Percentiles rank a stretch among this genome's conserved stretches.
Evolutionary conservation across 106 monocot species (phyloP).

Genomic region (Acorus gramineus): DNA sequence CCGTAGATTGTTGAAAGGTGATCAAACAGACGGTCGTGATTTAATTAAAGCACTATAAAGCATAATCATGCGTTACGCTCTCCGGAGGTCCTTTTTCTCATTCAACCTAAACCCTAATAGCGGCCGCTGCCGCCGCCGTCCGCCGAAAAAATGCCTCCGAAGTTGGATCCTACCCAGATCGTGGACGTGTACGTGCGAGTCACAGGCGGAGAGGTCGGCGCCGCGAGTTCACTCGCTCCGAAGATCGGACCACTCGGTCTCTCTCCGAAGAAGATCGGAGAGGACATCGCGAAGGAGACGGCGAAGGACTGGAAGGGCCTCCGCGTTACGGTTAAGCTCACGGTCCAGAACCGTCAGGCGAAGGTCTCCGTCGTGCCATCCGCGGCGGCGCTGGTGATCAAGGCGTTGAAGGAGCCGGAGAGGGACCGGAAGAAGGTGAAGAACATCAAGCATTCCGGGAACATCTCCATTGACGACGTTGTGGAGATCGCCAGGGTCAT

Average conservation of each 20-base stretch:
- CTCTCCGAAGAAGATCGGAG: slow-evolving; percentile 38
- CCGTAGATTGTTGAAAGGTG: no score
- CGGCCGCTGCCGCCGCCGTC: no score
- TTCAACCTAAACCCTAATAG: no score
- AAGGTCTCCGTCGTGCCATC: slow-evolving; percentile 40
- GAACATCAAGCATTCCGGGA: slow-evolving; percentile 31
- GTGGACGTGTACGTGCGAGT: slow-evolving; percentile 21
- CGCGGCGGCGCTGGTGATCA: slow-evolving; percentile 37
- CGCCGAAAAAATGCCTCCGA: slow-evolving; percentile 27
- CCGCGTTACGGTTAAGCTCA: slow-evolving; percentile 38
- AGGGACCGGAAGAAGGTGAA: slow-evolving; percentile 24
- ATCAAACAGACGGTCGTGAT: no score
- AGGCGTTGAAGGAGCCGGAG: slow-evolving; percentile 42
- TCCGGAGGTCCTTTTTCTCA: no score
- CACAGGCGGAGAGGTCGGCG: slow-evolving; percentile 25
- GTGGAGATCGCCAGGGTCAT: slow-evolving; percentile 14
- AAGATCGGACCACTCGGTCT: slow-evolving; percentile 24
- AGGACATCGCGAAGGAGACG: slow-evolving; percentile 44
- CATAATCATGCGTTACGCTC: no score
- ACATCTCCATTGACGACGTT: slow-evolving; percentile 17
- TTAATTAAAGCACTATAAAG: no score
- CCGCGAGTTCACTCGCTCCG: slow-evolving; percentile 13
- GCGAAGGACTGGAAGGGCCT: slow-evolving; percentile 45
- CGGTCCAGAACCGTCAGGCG: slow-evolving; percentile 40
- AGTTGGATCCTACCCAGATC: slow-evolving; percentile 21